phyloP scores from a whole-genome alignment of 2,329 filamentous ascomycete species.

The Fusarium humuli region DNA sequence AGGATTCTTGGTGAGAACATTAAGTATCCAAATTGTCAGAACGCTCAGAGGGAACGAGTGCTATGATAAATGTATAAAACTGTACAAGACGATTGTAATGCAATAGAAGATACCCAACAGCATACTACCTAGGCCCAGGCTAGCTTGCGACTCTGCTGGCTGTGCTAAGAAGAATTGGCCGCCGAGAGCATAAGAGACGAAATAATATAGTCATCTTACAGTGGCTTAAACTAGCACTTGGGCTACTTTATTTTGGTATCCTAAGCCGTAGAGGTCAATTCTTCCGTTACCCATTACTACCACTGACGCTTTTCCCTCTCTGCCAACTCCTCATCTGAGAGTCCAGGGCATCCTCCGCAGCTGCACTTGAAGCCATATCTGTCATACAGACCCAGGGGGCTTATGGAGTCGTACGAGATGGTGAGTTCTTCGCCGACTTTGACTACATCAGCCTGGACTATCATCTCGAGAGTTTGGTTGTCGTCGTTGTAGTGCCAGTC shows the following conservation, averaged over 20 bases:
- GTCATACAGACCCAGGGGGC: constrained; percentile 53
- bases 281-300: neutral
- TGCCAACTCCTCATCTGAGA: constrained; percentile 27
- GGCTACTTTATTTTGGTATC: neutral
- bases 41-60: constrained; percentile 3
- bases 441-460: constrained; percentile 52
- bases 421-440: constrained; percentile 61
- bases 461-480: constrained; percentile 55
- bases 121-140: constrained; percentile 1
- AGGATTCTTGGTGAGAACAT: neutral
- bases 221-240: neutral
- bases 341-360: constrained; percentile 60
- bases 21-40: neutral
- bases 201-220: neutral
- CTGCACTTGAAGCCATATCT: constrained; percentile 65
- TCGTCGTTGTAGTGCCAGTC: constrained; percentile 56
- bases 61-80: constrained; percentile 24
- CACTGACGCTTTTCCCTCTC: neutral
- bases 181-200: neutral
- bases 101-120: constrained; percentile 32
- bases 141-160: constrained; percentile 5
- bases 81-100: constrained; percentile 18
- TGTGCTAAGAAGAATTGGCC: neutral
- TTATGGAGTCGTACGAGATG: constrained; percentile 59
- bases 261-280: neutral